Evolutionary conservation across 768 basidiomycete species (phyloP).

Genomic region (Calocybe indica): DNA sequence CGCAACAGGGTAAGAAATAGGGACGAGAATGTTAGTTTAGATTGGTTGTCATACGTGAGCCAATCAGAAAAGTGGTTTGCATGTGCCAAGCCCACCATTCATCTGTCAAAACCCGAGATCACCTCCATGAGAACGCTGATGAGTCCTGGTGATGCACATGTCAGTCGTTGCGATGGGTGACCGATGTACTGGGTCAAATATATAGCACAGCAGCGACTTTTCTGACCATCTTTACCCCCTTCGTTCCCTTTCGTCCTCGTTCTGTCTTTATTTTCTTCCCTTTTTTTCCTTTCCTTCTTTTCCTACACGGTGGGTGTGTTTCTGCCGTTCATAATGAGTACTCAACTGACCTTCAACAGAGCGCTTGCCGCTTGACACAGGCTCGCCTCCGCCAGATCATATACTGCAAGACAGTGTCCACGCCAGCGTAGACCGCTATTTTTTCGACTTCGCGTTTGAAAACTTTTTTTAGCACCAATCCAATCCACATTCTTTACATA

Average conservation of each 20-base stretch:
- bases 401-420: constrained; percentile 63
- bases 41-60: constrained; percentile 10
- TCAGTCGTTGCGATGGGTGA: constrained; percentile 34
- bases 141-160: constrained; percentile 13
- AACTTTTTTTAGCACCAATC: constrained; percentile 30
- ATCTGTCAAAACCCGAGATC: constrained; percentile 15
- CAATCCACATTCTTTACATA: constrained; percentile 39
- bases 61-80: constrained; percentile 10
- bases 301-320: constrained; percentile 37
- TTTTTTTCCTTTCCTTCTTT: constrained; percentile 29
- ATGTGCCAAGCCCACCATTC: constrained; percentile 13
- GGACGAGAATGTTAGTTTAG: constrained; percentile 8
- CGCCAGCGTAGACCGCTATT: constrained; percentile 69
- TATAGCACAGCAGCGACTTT: constrained; percentile 7
- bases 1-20: constrained; percentile 16
- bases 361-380: constrained; percentile 36
- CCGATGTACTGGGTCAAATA: constrained; percentile 18
- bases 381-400: constrained; percentile 33
- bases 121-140: constrained; percentile 22
- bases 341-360: constrained; percentile 15
- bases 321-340: not conserved
- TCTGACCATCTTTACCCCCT: constrained; percentile 22
- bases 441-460: constrained; percentile 30
- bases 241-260: constrained; percentile 40
- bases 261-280: constrained; percentile 24